phyloP scores from a whole-genome alignment of 1,139 yeast genomes.

The Geotrichum cucujoidarum region DNA sequence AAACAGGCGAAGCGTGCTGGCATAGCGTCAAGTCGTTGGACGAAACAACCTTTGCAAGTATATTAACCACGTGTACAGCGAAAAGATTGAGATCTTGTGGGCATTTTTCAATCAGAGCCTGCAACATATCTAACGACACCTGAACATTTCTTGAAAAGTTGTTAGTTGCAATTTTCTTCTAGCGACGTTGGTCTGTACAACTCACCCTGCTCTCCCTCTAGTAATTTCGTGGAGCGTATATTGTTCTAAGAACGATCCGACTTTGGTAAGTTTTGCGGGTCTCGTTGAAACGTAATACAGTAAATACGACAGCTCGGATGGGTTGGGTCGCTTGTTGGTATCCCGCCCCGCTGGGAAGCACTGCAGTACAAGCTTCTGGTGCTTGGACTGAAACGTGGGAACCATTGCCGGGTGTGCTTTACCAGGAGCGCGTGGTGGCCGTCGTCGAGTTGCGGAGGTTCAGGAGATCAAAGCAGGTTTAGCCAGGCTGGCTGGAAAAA shows the following conservation, averaged over 20 bases:
- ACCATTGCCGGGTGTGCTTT: no score
- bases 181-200: no score
- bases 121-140: constrained; percentile 70
- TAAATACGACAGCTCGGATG: constrained; percentile 83
- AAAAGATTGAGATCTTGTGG: constrained; percentile 78
- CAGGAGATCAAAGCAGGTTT: no score
- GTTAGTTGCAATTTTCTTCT: neutral
- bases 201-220: constrained; percentile 55
- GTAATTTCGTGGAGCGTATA: constrained; percentile 61
- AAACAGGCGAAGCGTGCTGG: constrained; percentile 45
- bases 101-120: constrained; percentile 69
- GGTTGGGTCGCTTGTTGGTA: constrained; percentile 81
- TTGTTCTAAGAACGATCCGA: constrained; percentile 61
- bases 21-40: constrained; percentile 54
- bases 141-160: constrained; percentile 52
- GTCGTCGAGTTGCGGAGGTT: no score
- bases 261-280: constrained; percentile 81
- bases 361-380: constrained; percentile 80
- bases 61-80: constrained; percentile 47
- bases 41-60: constrained; percentile 43
- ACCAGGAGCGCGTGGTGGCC: no score
- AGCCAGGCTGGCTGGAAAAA: no score
- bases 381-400: constrained; percentile 52
- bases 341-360: constrained; percentile 91
- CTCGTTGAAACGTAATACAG: constrained; percentile 90